Conservation (phyloP, 805 yeast species). For the Candida takata region DNA sequence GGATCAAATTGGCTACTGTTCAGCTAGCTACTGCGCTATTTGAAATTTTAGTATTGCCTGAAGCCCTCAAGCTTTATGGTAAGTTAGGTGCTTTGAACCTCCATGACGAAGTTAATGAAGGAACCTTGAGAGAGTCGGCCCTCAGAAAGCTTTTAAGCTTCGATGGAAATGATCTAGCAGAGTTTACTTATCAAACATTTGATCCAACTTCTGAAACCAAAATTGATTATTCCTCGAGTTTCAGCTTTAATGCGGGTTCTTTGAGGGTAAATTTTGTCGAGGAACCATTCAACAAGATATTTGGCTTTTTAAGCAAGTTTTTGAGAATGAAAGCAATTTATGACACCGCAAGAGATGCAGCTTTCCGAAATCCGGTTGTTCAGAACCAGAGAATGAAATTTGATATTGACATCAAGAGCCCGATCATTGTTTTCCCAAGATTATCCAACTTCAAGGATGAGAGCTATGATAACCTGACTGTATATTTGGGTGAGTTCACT, state of each 20-base stretch:
- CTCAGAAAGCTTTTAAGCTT: slow-evolving; percentile 66
- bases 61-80: slow-evolving; percentile 64
- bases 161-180: slow-evolving; percentile 76
- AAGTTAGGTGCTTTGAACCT: slow-evolving; percentile 72
- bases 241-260: slow-evolving; percentile 69
- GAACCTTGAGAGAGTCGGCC: slow-evolving; percentile 50
- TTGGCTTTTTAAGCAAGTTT: slow-evolving; percentile 64
- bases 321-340: slow-evolving; percentile 82
- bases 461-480: slow-evolving; percentile 54
- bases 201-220: slow-evolving; percentile 45
- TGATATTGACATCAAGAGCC: slow-evolving; percentile 70
- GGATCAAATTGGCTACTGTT: slow-evolving; percentile 72
- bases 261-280: slow-evolving; percentile 74
- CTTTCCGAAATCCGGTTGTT: slow-evolving; percentile 71
- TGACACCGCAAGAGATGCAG: slow-evolving; percentile 84
- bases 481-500: slow-evolving; percentile 77
- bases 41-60: slow-evolving; percentile 61
- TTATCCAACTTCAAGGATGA: slow-evolving; percentile 34
- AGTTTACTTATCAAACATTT: slow-evolving; percentile 76
- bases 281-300: slow-evolving; percentile 62
- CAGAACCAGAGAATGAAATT: slow-evolving; percentile 57
- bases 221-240: slow-evolving; percentile 42
- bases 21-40: slow-evolving; percentile 68
- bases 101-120: slow-evolving; percentile 68
- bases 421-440: slow-evolving; percentile 74